Evolutionary conservation across 352 stramenopile species (phyloP).

Genomic region (Phytophthora hibernalis): DNA sequence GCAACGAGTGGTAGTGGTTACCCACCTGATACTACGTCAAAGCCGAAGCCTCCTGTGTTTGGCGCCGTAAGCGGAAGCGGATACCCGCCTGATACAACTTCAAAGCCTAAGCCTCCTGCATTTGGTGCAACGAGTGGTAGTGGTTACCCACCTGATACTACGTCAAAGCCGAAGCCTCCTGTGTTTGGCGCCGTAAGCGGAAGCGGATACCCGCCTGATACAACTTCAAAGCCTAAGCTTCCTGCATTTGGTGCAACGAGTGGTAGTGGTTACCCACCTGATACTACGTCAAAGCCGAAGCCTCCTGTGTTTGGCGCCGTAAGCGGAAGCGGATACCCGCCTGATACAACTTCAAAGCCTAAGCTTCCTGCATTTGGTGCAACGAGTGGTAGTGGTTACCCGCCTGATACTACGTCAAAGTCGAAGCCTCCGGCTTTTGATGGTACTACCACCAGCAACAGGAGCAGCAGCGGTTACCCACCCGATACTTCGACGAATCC

Average conservation of each 20-base stretch:
- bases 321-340: conserved; percentile 41
- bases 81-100: conserved; percentile 14
- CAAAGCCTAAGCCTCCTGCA: conserved; percentile 9
- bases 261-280: conserved; percentile 41
- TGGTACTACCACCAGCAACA: conserved; percentile 1
- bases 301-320: conserved; percentile 22
- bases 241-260: conserved; percentile 6
- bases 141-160: conserved; percentile 11
- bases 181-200: not conserved
- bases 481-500: conserved; percentile 42
- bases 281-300: conserved; percentile 38
- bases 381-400: conserved; percentile 27
- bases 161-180: conserved; percentile 13
- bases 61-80: conserved; percentile 1
- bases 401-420: conserved; percentile 50
- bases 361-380: conserved; percentile 38
- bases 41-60: conserved; percentile 9
- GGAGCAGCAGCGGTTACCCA: conserved; percentile 32
- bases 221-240: conserved; percentile 13
- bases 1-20: not conserved
- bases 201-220: conserved; percentile 5
- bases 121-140: conserved; percentile 6
- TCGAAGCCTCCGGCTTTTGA: conserved; percentile 40
- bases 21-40: conserved; percentile 9
- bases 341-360: conserved; percentile 43